Evolutionary conservation across 1,284 basidiomycete species (phyloP).

Genomic region (Grifola frondosa): DNA sequence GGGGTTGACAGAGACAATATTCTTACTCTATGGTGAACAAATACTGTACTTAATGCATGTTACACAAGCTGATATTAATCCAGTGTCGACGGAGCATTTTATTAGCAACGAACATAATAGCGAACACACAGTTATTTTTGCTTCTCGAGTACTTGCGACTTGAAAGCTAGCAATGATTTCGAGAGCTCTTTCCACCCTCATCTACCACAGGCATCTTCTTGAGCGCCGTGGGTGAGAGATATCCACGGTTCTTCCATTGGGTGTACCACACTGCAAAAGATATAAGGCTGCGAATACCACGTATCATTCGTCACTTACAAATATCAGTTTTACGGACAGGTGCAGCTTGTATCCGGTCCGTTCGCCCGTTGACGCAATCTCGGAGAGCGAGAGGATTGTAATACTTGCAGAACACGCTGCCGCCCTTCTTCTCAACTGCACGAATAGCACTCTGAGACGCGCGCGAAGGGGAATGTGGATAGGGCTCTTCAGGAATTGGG

Average conservation of each 20-base stretch:
- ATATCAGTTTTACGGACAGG: conserved; percentile 87
- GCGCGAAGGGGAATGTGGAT: conserved; percentile 83
- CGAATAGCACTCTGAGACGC: conserved; percentile 86
- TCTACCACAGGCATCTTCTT: conserved; percentile 60
- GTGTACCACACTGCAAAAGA: conserved; percentile 70
- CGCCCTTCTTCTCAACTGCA: conserved; percentile 82
- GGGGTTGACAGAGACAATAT: too few species aligned
- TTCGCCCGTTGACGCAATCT: conserved; percentile 75
- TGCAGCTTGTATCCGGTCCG: conserved; percentile 68
- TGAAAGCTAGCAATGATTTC: conserved; percentile 60
- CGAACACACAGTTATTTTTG: conserved; percentile 34
- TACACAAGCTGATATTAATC: too few species aligned
- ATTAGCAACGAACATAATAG: too few species aligned
- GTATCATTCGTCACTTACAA: too few species aligned
- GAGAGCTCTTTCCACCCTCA: conserved; percentile 66
- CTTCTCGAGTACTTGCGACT: conserved; percentile 53
- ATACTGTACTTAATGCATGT: too few species aligned
- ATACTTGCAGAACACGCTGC: conserved; percentile 87
- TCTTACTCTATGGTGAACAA: too few species aligned
- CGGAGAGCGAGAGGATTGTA: conserved; percentile 86
- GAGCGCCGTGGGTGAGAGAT: conserved; percentile 60
- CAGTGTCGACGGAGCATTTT: too few species aligned
- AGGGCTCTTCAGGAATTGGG: conserved; percentile 65
- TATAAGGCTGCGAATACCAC: too few species aligned
- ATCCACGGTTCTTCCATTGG: conserved; percentile 71